Evolutionary conservation across 352 stramenopile genomes (phyloP).

Genomic region (Phytophthora cryptogea): DNA sequence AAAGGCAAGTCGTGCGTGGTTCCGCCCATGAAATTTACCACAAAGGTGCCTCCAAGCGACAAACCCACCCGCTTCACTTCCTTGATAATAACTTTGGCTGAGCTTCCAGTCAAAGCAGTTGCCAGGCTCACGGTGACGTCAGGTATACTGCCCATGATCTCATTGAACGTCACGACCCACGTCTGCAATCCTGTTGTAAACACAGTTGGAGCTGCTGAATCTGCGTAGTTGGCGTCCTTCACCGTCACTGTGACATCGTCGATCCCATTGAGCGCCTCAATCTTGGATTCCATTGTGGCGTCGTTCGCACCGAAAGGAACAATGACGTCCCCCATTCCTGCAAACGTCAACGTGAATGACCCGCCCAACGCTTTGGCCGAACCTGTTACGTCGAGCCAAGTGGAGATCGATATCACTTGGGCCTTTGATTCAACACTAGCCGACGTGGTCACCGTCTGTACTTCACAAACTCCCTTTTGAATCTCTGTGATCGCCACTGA

Average conservation of each 20-base stretch:
- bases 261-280: constrained; percentile 80
- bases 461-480: constrained; percentile 91
- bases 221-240: constrained; percentile 54
- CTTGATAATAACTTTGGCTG: constrained; percentile 61
- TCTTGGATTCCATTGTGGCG: constrained; percentile 51
- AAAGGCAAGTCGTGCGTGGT: constrained; percentile 93
- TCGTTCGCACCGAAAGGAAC: constrained; percentile 46
- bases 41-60: constrained; percentile 91
- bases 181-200: constrained; percentile 48
- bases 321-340: constrained; percentile 46
- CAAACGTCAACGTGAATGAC: constrained; percentile 71
- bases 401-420: constrained; percentile 89
- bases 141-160: constrained; percentile 91
- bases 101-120: constrained; percentile 58
- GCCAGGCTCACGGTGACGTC: constrained; percentile 74
- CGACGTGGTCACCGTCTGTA: constrained; percentile 94
- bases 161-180: constrained; percentile 92
- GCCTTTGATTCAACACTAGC: constrained; percentile 89
- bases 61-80: constrained; percentile 76
- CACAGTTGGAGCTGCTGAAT: not conserved
- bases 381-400: constrained; percentile 61
- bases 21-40: constrained; percentile 91
- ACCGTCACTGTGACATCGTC: constrained; percentile 72
- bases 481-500: constrained; percentile 60
- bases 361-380: constrained; percentile 47